phyloP scores from a whole-genome alignment of 306 rosid genomes.

The Biancaea sappan region DNA sequence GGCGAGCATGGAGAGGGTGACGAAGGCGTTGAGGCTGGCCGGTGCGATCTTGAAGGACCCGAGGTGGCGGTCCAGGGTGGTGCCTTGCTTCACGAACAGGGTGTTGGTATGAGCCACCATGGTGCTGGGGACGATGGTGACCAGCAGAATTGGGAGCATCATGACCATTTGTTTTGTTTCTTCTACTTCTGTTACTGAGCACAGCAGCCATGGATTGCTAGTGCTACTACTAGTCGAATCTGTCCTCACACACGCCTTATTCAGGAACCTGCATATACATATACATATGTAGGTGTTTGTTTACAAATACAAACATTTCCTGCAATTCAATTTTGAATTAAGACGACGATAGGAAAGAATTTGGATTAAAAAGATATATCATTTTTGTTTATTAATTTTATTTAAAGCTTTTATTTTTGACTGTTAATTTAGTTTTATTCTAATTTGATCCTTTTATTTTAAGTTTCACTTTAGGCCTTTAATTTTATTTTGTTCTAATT shows the following conservation, averaged over 20 bases:
- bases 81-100: slow-evolving; percentile 75
- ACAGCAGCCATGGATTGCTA: slow-evolving; percentile 70
- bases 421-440: no score
- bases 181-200: slow-evolving; percentile 80
- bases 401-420: no score
- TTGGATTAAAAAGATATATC: no score
- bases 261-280: slow-evolving; percentile 54
- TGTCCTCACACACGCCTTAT: slow-evolving; percentile 64
- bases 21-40: slow-evolving; percentile 64
- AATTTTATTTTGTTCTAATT: no score
- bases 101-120: slow-evolving; percentile 61
- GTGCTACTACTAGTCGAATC: slow-evolving; percentile 36
- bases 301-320: no score
- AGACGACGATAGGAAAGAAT: no score
- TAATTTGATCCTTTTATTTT: no score
- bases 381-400: no score
- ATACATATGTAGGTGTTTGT: no score
- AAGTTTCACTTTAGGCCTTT: no score
- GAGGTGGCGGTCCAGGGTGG: slow-evolving; percentile 65
- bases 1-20: slow-evolving; percentile 74
- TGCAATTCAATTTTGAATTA: no score
- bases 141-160: slow-evolving; percentile 72
- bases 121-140: slow-evolving; percentile 69
- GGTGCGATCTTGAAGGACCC: slow-evolving; percentile 79
- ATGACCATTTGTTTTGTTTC: slow-evolving; percentile 84